These are phyloP conservation scores for Globisporangium nagaii DNA, from an alignment of 352 stramenopile species.

Conservation along the genomic window DNA sequence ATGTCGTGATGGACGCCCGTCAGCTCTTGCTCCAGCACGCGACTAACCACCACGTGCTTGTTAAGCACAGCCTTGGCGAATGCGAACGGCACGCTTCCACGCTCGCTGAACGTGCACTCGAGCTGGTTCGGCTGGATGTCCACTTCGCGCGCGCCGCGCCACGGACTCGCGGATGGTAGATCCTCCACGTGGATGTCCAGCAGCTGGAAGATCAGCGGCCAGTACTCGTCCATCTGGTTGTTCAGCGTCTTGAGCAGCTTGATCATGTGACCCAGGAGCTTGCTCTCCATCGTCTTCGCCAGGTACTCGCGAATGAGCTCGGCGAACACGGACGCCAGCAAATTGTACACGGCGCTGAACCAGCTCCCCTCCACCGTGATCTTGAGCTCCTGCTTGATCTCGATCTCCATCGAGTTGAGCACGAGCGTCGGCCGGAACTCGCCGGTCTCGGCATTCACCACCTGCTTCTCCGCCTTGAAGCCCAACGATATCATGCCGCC, in stretches of 20 bases:
- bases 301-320: conserved; percentile 80
- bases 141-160: conserved; percentile 69
- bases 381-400: conserved; percentile 80
- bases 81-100: conserved; percentile 45
- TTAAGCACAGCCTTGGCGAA: conserved; percentile 72
- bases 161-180: conserved; percentile 65
- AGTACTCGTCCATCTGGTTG: conserved; percentile 82
- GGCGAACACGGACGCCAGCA: conserved; percentile 71
- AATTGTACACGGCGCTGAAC: conserved; percentile 84
- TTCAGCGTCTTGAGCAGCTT: conserved; percentile 80
- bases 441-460: conserved; percentile 47
- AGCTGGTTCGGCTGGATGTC: conserved; percentile 68
- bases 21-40: conserved; percentile 33
- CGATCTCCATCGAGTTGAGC: conserved; percentile 78
- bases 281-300: conserved; percentile 80
- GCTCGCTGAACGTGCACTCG: conserved; percentile 49
- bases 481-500: conserved; percentile 73
- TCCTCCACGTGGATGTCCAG: conserved; percentile 77
- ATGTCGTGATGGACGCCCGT: not conserved
- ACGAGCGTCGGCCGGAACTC: conserved; percentile 71
- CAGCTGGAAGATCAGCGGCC: conserved; percentile 77
- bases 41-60: conserved; percentile 58
- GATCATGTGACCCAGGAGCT: conserved; percentile 78
- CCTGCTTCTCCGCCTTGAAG: conserved; percentile 76
- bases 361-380: conserved; percentile 78